Base-by-base conservation (phyloP, 1,284 basidiomycete genomes). In the Moesziomyces sp. region DNA sequence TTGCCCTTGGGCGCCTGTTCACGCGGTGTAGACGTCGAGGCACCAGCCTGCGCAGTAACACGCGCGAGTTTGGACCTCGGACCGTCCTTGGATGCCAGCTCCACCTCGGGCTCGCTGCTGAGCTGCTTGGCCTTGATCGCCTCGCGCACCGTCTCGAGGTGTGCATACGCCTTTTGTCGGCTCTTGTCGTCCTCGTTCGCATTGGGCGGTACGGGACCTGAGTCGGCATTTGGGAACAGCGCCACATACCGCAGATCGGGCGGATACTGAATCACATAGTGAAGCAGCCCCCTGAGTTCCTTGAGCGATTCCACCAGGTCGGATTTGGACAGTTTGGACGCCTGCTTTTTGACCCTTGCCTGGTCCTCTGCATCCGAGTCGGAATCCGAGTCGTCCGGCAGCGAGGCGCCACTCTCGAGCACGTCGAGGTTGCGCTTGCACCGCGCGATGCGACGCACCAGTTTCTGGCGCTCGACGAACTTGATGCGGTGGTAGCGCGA, bases 381-480 rank as follows among this genome's bases (percentile, higher is more conserved):
- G n/a, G 55, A 56, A 46, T 54, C 71, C 10, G 49, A 54, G 18
- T 57, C 61, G 3, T 57, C 61, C 3, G 57, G 26, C 8, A 21
- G 53, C 19, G 38, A 11, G 21, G 56, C 46, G 11, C 52, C 58
- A 38, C 43, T 48, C 0, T 59, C 50, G 18, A 68, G 30, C 5
- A 40, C 35, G 2, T 38, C 58, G 21, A 69, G 52, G 34, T 55
- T 58, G 16, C 66, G 58, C 47, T 63, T 71, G 38, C 58, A 63
- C 26, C 62, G 52, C 10, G 53, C 55, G 47, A 75, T 66, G 3
- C 58, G 61, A 8, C 69, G 58, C 5, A 65, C 62, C 6, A 72
- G 70, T 19, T 73, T 73, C 24, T 73, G 74, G 13, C 69, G 42
- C 47, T 69, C 74, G 38, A 79, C 74, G 44, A 79, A 79, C 43